Evolutionary conservation across 2,329 filamentous ascomycete genomes (phyloP).

Genomic region (Fusarium piperis): DNA sequence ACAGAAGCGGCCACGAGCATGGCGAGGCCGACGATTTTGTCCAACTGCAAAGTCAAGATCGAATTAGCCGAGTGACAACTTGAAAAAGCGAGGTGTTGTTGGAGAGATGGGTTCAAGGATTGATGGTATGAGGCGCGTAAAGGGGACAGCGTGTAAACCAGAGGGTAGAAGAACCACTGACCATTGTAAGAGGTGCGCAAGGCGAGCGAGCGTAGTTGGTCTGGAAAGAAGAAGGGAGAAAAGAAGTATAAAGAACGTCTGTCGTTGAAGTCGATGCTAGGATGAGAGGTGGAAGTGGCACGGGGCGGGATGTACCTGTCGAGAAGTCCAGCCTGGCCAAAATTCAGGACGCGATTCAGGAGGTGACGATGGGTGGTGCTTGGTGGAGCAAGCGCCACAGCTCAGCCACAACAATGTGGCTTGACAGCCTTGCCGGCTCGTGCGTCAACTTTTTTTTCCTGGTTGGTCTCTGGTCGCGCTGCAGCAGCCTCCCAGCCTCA

Average conservation of each 20-base stretch:
- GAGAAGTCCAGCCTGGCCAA: slow-evolving; percentile 38
- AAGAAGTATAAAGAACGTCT: slow-evolving; percentile 32
- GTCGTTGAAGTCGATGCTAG: slow-evolving; percentile 23
- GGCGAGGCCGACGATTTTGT: slow-evolving; percentile 79
- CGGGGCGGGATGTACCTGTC: slow-evolving; percentile 23
- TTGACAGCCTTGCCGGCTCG: slow-evolving; percentile 27
- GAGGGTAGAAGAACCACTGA: slow-evolving; percentile 12
- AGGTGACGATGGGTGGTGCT: slow-evolving; percentile 30
- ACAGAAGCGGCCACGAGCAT: slow-evolving; percentile 73
- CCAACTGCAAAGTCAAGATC: slow-evolving; percentile 70
- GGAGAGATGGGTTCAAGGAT: slow-evolving; percentile 6
- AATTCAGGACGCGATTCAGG: slow-evolving; percentile 37
- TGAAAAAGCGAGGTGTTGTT: slow-evolving; percentile 36
- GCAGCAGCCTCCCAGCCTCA: slow-evolving; percentile 19
- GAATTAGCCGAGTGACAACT: slow-evolving; percentile 21
- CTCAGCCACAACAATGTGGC: slow-evolving; percentile 21
- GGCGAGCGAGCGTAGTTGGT: slow-evolving; percentile 25
- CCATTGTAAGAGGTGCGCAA: slow-evolving; percentile 40
- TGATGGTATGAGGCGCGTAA: slow-evolving; percentile 22
- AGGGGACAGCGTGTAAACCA: slow-evolving; percentile 31
- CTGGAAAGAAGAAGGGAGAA: slow-evolving; percentile 12
- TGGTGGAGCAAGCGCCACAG: slow-evolving; percentile 21
- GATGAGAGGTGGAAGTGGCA: slow-evolving; percentile 24
- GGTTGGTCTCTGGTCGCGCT: slow-evolving; percentile 19
- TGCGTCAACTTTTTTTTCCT: slow-evolving; percentile 41